These are phyloP conservation scores for Phytophthora multivora DNA, from an alignment of 352 stramenopile species.

Conservation along the genomic window DNA sequence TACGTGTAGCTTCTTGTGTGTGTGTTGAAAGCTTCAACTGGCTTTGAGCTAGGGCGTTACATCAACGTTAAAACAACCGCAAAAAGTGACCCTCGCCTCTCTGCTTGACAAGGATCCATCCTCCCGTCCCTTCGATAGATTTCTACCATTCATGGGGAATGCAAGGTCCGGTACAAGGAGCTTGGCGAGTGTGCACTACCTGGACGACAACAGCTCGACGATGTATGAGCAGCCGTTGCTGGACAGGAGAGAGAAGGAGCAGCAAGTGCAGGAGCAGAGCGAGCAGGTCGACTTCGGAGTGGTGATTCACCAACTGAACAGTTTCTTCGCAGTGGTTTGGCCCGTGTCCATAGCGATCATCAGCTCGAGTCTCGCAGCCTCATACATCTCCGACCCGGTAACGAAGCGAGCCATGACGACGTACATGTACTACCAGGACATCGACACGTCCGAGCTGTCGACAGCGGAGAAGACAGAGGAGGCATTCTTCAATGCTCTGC, in stretches of 20 bases:
- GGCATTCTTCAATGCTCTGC: constrained; percentile 74
- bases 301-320: constrained; percentile 71
- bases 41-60: no score
- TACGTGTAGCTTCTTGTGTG: neutral
- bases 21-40: no score
- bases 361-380: constrained; percentile 58
- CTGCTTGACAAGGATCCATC: constrained; percentile 19
- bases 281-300: constrained; percentile 32
- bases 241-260: constrained; percentile 25
- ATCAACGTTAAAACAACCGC: constrained; percentile 13
- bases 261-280: constrained; percentile 26
- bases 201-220: constrained; percentile 29
- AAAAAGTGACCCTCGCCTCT: constrained; percentile 14
- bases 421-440: constrained; percentile 86
- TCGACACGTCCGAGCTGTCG: constrained; percentile 51
- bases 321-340: constrained; percentile 77
- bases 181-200: constrained; percentile 36
- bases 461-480: constrained; percentile 52
- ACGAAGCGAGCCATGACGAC: constrained; percentile 61
- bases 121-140: constrained; percentile 16
- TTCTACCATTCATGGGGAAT: constrained; percentile 43
- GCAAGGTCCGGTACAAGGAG: constrained; percentile 36
- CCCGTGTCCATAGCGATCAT: constrained; percentile 79
- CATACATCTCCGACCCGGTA: constrained; percentile 48
- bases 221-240: constrained; percentile 69